Conservation (phyloP, 805 yeast genomes). For the Saturnispora saitoi region DNA sequence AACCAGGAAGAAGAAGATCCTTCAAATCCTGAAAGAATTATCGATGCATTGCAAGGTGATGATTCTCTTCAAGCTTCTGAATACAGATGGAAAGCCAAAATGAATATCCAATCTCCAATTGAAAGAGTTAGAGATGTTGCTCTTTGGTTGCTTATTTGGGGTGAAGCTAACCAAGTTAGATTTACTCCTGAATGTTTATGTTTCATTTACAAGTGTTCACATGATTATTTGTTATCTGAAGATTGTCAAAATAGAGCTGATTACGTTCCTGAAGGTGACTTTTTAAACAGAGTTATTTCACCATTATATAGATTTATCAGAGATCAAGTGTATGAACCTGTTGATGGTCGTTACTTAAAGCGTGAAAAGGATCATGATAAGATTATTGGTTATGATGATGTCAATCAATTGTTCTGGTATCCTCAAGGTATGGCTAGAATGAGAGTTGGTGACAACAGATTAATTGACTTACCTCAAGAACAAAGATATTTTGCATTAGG, state of each 20-base stretch:
- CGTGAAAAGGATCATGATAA: slow-evolving; percentile 80
- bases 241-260: slow-evolving; percentile 82
- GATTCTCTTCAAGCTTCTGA: slow-evolving; percentile 79
- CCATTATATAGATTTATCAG: slow-evolving; percentile 78
- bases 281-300: slow-evolving; percentile 82
- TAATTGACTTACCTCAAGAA: slow-evolving; percentile 80
- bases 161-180: slow-evolving; percentile 91
- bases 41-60: slow-evolving; percentile 70
- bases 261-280: slow-evolving; percentile 86
- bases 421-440: slow-evolving; percentile 97
- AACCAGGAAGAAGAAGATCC: slow-evolving; percentile 66
- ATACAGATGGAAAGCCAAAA: slow-evolving; percentile 74
- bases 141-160: slow-evolving; percentile 71
- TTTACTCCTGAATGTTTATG: slow-evolving; percentile 85
- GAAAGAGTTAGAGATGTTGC: slow-evolving; percentile 77
- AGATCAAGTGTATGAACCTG: slow-evolving; percentile 73
- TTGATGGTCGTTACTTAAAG: slow-evolving; percentile 73
- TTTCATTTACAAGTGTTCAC: slow-evolving; percentile 91
- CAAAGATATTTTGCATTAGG: slow-evolving; percentile 88
- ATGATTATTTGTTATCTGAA: slow-evolving; percentile 81
- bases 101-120: slow-evolving; percentile 63
- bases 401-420: slow-evolving; percentile 98
- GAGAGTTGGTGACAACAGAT: slow-evolving; percentile 78
- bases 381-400: slow-evolving; percentile 92
- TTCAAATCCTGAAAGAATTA: slow-evolving; percentile 51